A percentile compares a stretch with the other conserved stretches of the same genome.
These are phyloP conservation scores for Aureobasidium sp. DNA, from an alignment of 2,329 filamentous ascomycete genomes.

Conservation along the genomic window DNA sequence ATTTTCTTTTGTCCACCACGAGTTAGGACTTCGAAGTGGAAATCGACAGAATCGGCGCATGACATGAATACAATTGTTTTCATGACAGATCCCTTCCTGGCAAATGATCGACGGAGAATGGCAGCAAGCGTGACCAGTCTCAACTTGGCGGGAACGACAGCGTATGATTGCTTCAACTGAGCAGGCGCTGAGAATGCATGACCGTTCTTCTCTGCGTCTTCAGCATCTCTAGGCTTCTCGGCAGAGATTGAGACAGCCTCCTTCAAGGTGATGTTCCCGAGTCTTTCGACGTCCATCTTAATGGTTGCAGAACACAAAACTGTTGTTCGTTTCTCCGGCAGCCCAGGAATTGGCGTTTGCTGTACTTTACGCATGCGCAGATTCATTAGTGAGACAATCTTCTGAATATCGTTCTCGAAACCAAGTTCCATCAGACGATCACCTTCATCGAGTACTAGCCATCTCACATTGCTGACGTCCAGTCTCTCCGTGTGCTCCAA, in stretches of 20 bases:
- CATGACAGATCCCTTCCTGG: conserved; percentile 83
- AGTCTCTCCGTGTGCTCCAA: conserved; percentile 85
- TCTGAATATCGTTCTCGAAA: conserved; percentile 88
- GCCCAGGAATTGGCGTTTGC: conserved; percentile 53
- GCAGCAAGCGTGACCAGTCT: conserved; percentile 82
- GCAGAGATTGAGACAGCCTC: conserved; percentile 78
- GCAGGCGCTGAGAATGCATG: conserved; percentile 72
- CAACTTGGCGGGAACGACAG: conserved; percentile 81
- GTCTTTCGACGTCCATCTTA: conserved; percentile 92
- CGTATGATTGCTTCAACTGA: conserved; percentile 88
- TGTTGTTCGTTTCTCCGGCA: conserved; percentile 73
- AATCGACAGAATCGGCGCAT: conserved; percentile 94
- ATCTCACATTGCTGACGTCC: conserved; percentile 80
- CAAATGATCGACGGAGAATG: conserved; percentile 78
- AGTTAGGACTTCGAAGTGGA: conserved; percentile 81
- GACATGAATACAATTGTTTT: conserved; percentile 96
- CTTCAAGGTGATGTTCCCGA: conserved; percentile 91
- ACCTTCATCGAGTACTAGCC: conserved; percentile 92
- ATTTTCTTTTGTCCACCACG: conserved; percentile 34
- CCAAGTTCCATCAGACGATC: conserved; percentile 98
- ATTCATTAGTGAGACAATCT: conserved; percentile 74
- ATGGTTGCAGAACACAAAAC: conserved; percentile 94
- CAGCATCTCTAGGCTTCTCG: conserved; percentile 44
- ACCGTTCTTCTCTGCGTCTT: conserved; percentile 41
- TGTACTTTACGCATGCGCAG: conserved; percentile 56